Evolutionary conservation across 495 filamentous ascomycete genomes (phyloP).

Genomic region (Acidiella bohemica): DNA sequence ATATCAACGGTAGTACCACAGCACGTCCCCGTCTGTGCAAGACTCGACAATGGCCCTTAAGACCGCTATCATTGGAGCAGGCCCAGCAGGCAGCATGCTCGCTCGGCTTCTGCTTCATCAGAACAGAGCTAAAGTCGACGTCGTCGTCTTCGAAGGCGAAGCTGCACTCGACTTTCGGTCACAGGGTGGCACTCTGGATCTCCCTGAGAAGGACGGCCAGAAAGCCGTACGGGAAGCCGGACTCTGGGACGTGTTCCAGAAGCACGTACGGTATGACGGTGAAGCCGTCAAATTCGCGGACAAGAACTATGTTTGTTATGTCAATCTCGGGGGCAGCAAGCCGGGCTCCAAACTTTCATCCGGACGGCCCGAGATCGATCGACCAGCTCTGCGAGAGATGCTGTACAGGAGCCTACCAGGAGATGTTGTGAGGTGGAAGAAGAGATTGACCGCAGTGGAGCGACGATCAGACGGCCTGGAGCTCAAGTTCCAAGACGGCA

Average conservation of each 20-base stretch:
- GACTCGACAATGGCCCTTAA: conserved; percentile 2
- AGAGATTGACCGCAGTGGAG: conserved; percentile 9
- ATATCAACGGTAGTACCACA: too few relatives aligned
- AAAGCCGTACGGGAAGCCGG: conserved; percentile 37
- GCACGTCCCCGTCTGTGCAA: too few relatives aligned
- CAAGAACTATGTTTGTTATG: conserved; percentile 18
- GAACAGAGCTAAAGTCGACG: conserved; percentile 10
- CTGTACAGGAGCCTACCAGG: conserved; percentile 30
- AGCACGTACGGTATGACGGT: conserved; percentile 37
- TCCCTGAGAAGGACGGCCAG: conserved; percentile 40
- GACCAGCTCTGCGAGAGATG: conserved; percentile 30
- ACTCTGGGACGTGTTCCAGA: conserved; percentile 36
- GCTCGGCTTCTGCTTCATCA: conserved; percentile 40
- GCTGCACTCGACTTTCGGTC: conserved; percentile 12
- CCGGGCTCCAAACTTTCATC: conserved; percentile 1
- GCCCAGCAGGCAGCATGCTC: conserved; percentile 42
- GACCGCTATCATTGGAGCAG: conserved; percentile 28
- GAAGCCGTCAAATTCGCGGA: conserved; percentile 36
- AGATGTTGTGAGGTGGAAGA: conserved; percentile 23
- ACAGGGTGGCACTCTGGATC: conserved; percentile 41
- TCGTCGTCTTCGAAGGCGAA: conserved; percentile 26
- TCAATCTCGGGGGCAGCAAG: conserved; percentile 6
- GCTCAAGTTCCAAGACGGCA: conserved; percentile 24
- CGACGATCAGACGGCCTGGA: conserved; percentile 4
- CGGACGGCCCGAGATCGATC: conserved; percentile 30